These are phyloP conservation scores for Pterulicium gracile DNA, from an alignment of 1,284 basidiomycete species.

Conservation along the genomic window DNA sequence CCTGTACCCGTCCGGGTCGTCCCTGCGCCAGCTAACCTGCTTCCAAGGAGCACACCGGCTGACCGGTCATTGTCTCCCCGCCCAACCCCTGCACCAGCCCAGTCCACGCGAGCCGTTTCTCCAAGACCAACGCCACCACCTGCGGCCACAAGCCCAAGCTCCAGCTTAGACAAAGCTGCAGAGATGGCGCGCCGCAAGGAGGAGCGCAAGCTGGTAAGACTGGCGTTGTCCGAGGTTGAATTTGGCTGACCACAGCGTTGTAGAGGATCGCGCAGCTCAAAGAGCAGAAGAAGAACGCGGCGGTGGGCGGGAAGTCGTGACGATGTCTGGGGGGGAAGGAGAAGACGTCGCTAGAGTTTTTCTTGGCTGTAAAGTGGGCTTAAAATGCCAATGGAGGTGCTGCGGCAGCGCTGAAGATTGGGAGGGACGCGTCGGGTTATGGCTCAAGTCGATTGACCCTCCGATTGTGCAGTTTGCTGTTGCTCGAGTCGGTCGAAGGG, in stretches of 20 bases:
- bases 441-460: too few species aligned
- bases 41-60: not conserved
- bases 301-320: conserved; percentile 9
- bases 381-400: not conserved
- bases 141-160: conserved; percentile 32
- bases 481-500: conserved; percentile 42
- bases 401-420: not conserved
- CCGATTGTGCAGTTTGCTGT: conserved; percentile 13
- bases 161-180: conserved; percentile 80
- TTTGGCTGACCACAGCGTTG: conserved; percentile 2
- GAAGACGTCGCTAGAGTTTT: not conserved
- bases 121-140: conserved; percentile 13
- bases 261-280: conserved; percentile 63
- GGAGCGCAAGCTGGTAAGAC: conserved; percentile 68
- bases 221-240: too few species aligned
- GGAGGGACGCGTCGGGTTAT: conserved; percentile 3
- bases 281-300: conserved; percentile 50
- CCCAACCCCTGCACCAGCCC: not conserved
- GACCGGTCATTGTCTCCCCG: not conserved
- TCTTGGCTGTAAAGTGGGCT: conserved; percentile 1
- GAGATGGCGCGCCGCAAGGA: conserved; percentile 86
- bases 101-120: conserved; percentile 8
- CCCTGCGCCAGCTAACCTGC: not conserved
- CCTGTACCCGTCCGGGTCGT: not conserved
- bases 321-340: too few species aligned